Evolutionary conservation across 2,329 filamentous ascomycete genomes (phyloP).

Genomic region (Mariannaea sp.): DNA sequence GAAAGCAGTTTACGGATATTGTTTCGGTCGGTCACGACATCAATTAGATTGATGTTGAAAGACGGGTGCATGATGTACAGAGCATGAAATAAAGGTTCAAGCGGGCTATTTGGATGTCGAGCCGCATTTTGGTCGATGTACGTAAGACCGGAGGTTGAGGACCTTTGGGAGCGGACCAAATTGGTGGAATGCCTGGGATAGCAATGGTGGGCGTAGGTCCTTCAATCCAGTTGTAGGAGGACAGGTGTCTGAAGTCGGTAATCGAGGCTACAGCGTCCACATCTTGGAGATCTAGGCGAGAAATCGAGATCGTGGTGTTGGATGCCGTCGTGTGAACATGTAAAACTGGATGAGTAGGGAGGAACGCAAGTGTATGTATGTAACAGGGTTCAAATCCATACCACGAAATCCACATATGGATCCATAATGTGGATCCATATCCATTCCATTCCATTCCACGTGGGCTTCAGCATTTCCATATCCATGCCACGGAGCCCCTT

Average conservation of each 20-base stretch:
- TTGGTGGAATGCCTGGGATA: constrained; percentile 36
- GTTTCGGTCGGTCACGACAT: constrained; percentile 53
- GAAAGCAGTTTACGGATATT: constrained; percentile 54
- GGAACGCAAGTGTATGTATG: no score
- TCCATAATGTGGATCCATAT: no score
- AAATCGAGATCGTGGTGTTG: no score
- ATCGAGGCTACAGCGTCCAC: constrained; percentile 6
- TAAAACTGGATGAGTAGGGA: no score
- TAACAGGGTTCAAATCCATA: no score
- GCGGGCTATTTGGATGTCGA: constrained; percentile 47
- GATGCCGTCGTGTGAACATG: no score
- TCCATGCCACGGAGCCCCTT: no score
- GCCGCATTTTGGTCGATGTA: constrained; percentile 53
- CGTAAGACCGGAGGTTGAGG: constrained; percentile 41
- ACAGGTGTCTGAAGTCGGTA: constrained; percentile 4
- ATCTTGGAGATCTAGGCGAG: constrained; percentile 8
- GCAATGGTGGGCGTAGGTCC: constrained; percentile 5
- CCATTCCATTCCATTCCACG: no score
- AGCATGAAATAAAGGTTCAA: constrained; percentile 54
- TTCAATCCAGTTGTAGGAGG: constrained; percentile 16
- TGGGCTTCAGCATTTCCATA: no score
- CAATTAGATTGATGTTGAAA: constrained; percentile 45
- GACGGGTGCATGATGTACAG: constrained; percentile 45
- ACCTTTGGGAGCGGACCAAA: constrained; percentile 43
- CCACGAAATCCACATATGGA: no score